Conservation (phyloP, 805 yeast genomes). For the Nakazawaea wyomingensis region DNA sequence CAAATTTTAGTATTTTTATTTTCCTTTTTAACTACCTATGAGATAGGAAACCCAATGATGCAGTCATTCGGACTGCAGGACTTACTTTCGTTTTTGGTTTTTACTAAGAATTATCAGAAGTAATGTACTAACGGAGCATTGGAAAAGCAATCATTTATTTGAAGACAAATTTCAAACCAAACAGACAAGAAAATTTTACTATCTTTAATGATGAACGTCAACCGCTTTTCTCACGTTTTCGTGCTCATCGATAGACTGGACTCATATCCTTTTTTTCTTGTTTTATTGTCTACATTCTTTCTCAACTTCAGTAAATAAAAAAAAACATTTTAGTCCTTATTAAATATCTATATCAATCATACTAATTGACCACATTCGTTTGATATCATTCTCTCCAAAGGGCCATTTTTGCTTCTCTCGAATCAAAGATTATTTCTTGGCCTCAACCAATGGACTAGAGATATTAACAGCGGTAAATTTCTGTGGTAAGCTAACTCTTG, state of each 20-base stretch:
- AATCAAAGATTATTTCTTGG: conserved; percentile 17
- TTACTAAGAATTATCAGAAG: conserved; percentile 19
- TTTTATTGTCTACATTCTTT: background rate
- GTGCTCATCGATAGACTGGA: conserved; percentile 3
- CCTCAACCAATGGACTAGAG: conserved; percentile 50
- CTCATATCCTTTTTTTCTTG: background rate
- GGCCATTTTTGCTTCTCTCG: background rate
- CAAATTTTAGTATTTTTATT: too few species aligned
- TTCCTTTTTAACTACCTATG: too few species aligned
- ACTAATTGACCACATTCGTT: too few species aligned
- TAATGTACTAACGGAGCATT: conserved; percentile 57
- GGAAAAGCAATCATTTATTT: conserved; percentile 31
- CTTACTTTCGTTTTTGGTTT: conserved; percentile 24
- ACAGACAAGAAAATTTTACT: background rate
- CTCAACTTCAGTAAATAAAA: too few species aligned
- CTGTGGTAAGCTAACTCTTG: conserved; percentile 86
- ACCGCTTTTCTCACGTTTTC: background rate
- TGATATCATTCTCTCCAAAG: too few species aligned
- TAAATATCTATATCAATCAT: too few species aligned
- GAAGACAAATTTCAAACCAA: background rate
- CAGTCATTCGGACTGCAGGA: conserved; percentile 51
- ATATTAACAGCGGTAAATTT: conserved; percentile 86
- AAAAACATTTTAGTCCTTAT: too few species aligned
- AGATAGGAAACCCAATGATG: conserved; percentile 39
- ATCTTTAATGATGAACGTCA: background rate